Conservation (phyloP, 192 early-diverging fungal genomes). For the Podila epicladia region DNA sequence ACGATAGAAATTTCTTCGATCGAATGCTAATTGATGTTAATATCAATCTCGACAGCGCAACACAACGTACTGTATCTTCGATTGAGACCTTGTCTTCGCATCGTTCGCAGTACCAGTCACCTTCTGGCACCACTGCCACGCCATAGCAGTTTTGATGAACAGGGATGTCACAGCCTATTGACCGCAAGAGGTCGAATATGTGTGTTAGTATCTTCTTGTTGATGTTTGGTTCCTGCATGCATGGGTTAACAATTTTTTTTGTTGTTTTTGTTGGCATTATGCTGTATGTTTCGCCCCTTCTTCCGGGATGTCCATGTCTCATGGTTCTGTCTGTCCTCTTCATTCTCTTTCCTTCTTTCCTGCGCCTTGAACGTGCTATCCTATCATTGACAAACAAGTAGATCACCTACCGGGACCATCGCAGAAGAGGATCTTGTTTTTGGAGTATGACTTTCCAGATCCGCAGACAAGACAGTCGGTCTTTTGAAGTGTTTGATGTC, state of each 20-base stretch:
- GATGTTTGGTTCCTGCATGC: background rate
- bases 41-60: too few species aligned
- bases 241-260: background rate
- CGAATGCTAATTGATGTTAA: background rate
- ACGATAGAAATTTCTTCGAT: background rate
- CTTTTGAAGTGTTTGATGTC: slow-evolving; percentile 8
- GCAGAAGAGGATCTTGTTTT: slow-evolving; percentile 62
- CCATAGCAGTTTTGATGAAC: slow-evolving; percentile 59
- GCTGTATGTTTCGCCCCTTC: too few species aligned
- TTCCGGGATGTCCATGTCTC: too few species aligned
- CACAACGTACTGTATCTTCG: slow-evolving; percentile 51
- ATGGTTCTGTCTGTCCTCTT: too few species aligned
- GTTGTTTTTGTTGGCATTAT: too few species aligned
- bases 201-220: background rate
- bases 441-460: slow-evolving; percentile 48
- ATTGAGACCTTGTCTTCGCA: slow-evolving; percentile 52
- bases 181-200: background rate
- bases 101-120: slow-evolving; percentile 61
- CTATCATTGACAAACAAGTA: background rate
- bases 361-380: background rate
- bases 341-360: background rate
- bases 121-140: slow-evolving; percentile 52
- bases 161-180: slow-evolving; percentile 49
- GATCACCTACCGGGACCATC: slow-evolving; percentile 55
- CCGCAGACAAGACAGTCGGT: slow-evolving; percentile 58